Conservation (phyloP, 2,329 filamentous ascomycete species). For the Hypoxylon sp. region DNA sequence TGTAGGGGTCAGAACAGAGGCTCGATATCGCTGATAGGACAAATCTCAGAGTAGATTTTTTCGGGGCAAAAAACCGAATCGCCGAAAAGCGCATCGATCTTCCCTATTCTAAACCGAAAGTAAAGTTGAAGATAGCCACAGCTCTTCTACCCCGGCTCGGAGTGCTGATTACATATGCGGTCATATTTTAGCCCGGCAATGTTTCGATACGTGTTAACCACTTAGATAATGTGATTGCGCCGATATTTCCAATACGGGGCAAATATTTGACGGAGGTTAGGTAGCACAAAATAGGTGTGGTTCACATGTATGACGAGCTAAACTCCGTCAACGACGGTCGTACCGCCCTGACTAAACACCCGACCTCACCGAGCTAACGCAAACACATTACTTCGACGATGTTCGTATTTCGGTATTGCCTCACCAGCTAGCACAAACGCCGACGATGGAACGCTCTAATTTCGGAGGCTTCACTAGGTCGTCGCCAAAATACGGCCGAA, state of each 20-base stretch:
- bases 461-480: constrained; percentile 7
- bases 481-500: not conserved
- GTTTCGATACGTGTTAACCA: not conserved
- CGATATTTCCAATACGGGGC: constrained; percentile 1
- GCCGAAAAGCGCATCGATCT: constrained; percentile 23
- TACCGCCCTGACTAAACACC: not conserved
- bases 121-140: not conserved
- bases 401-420: not conserved
- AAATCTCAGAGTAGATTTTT: not conserved
- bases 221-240: not conserved
- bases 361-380: not conserved
- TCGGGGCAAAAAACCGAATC: constrained; percentile 18
- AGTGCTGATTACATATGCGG: constrained; percentile 21
- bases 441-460: constrained; percentile 7
- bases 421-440: not conserved
- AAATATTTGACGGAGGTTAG: not conserved
- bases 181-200: constrained; percentile 28
- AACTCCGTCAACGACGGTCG: constrained; percentile 26
- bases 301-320: constrained; percentile 19
- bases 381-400: not conserved
- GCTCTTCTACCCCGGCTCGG: not conserved
- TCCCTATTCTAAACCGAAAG: constrained; percentile 3
- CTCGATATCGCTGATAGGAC: constrained; percentile 13
- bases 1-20: not conserved
- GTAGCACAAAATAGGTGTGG: not conserved